Percentiles rank a stretch among this genome's conserved stretches.
These are phyloP conservation scores for Hypericum androsaemum DNA, from an alignment of 345 rosid genomes.

Conservation along the genomic window DNA sequence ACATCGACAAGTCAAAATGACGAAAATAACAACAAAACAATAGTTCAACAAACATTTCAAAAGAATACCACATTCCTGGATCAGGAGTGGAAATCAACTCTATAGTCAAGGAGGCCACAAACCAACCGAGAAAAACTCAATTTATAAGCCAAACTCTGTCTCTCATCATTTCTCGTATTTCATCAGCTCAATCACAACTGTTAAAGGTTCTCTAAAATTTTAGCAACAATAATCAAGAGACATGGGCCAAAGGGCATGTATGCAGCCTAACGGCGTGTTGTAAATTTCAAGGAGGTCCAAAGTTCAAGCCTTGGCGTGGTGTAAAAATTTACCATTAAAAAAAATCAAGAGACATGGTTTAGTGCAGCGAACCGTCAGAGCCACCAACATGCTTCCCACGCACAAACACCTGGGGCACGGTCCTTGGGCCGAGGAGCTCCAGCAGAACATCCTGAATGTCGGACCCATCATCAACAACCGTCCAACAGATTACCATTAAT, in stretches of 20 bases:
- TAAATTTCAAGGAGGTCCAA: background rate
- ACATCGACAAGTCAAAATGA: slow-evolving; percentile 1
- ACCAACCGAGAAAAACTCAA: too few species aligned
- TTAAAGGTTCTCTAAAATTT: too few species aligned
- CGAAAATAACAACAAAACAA: background rate
- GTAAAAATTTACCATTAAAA: background rate
- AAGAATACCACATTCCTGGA: too few species aligned
- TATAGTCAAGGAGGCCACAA: too few species aligned
- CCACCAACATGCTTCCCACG: slow-evolving; percentile 26
- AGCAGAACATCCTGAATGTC: slow-evolving; percentile 21
- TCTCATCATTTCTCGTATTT: too few species aligned
- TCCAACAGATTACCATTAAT: background rate
- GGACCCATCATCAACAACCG: slow-evolving; percentile 16
- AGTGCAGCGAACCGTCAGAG: slow-evolving; percentile 19
- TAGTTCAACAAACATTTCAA: background rate
- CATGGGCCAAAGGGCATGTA: too few species aligned
- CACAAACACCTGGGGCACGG: slow-evolving; percentile 26
- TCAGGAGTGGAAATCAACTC: too few species aligned
- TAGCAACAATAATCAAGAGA: too few species aligned
- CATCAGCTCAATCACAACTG: too few species aligned
- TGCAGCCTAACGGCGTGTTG: background rate
- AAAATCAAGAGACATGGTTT: background rate
- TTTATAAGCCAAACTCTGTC: too few species aligned
- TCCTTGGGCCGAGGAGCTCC: slow-evolving; percentile 17
- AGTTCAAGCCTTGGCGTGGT: background rate